phyloP scores from a whole-genome alignment of 2,329 filamentous ascomycete genomes.

The Cryphonectria carpinicola region DNA sequence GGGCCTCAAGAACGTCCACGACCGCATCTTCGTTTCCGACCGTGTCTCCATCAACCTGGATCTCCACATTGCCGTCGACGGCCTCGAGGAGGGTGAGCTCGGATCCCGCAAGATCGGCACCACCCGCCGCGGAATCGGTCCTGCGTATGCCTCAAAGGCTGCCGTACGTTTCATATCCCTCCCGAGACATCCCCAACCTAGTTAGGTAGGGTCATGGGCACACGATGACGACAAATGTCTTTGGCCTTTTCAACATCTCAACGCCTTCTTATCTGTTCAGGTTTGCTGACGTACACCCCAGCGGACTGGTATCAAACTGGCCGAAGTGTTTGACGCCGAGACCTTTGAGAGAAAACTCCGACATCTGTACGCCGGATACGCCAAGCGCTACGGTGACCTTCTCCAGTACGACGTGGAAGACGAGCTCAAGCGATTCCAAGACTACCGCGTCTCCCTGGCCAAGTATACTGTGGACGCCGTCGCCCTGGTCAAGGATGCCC shows the following conservation, averaged over 20 bases:
- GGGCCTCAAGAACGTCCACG: conserved; percentile 57
- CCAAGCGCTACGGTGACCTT: conserved; percentile 70
- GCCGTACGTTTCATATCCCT: conserved; percentile 29
- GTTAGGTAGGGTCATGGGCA: background rate
- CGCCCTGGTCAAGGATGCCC: conserved; percentile 61
- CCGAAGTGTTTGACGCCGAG: conserved; percentile 69
- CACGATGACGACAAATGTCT: too few relatives aligned
- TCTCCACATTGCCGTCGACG: conserved; percentile 67
- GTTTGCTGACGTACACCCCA: conserved; percentile 12
- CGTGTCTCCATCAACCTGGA: conserved; percentile 66
- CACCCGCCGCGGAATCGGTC: conserved; percentile 41
- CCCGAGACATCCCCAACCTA: conserved; percentile 15
- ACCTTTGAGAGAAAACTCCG: conserved; percentile 70
- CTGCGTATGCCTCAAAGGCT: conserved; percentile 36
- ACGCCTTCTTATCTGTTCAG: too few relatives aligned
- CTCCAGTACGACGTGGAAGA: conserved; percentile 69
- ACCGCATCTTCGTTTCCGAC: conserved; percentile 65
- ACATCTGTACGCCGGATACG: conserved; percentile 62
- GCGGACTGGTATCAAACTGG: conserved; percentile 67
- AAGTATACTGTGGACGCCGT: conserved; percentile 70
- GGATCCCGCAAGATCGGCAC: conserved; percentile 48
- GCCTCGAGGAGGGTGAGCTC: conserved; percentile 63
- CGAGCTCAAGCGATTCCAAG: conserved; percentile 66
- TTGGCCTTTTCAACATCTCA: too few relatives aligned
- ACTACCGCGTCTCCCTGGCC: conserved; percentile 60